Conservation (phyloP, 768 basidiomycete species). For the Termitomyces titanicus region DNA sequence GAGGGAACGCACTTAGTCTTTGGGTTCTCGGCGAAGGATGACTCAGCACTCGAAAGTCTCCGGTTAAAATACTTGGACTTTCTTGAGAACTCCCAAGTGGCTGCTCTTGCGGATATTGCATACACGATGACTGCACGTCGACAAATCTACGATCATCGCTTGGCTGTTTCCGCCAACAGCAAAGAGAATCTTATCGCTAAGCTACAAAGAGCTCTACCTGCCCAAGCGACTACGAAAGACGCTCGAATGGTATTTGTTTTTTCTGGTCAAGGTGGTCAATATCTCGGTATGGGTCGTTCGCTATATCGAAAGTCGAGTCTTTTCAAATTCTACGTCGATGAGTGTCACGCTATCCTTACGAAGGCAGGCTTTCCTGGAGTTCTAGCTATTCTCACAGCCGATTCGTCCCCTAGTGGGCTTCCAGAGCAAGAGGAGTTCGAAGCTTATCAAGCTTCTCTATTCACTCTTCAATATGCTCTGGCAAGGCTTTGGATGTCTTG, state of each 20-base stretch:
- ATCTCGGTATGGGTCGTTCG: conserved; percentile 55
- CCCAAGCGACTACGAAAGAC: conserved; percentile 22
- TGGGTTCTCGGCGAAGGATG: conserved; percentile 61
- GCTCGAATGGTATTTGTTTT: conserved; percentile 60
- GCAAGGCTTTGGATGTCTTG: conserved; percentile 64
- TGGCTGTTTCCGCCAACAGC: conserved; percentile 43
- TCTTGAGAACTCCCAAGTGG: conserved; percentile 31
- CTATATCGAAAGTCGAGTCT: conserved; percentile 48
- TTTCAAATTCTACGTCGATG: conserved; percentile 52
- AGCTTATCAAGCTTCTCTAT: conserved; percentile 49
- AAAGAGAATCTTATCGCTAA: conserved; percentile 43
- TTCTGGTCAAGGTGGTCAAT: conserved; percentile 72
- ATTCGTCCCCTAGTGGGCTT: conserved; percentile 16
- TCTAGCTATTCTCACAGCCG: conserved; percentile 35
- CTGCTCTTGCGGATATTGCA: conserved; percentile 46
- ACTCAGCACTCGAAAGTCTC: conserved; percentile 40
- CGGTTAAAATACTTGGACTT: conserved; percentile 44
- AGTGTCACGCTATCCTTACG: conserved; percentile 51
- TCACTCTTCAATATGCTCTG: conserved; percentile 62
- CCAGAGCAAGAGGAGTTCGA: conserved; percentile 35
- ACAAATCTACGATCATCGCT: conserved; percentile 48
- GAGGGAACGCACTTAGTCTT: conserved; percentile 36
- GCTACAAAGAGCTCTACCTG: conserved; percentile 32
- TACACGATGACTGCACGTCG: conserved; percentile 70
- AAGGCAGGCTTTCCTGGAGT: conserved; percentile 50